phyloP scores from a whole-genome alignment of 1,139 yeast species.

The Taiozyma sp. region DNA sequence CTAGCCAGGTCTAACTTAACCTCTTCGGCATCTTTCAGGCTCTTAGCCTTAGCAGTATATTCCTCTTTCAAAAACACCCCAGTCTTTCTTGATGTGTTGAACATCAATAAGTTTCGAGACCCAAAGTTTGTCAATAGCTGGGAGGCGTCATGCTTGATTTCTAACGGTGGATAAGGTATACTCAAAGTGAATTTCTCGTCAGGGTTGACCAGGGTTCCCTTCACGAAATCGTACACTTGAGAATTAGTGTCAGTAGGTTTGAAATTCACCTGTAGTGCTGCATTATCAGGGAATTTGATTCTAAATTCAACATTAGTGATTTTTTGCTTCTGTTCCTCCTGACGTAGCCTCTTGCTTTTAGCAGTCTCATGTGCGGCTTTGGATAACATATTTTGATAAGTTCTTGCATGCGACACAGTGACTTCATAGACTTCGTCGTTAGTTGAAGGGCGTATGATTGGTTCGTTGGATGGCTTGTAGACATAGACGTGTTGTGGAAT shows the following conservation, averaged over 20 bases:
- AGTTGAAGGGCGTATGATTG: slow-evolving; percentile 7
- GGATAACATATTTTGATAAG: slow-evolving; percentile 44
- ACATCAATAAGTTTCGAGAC: slow-evolving; percentile 30
- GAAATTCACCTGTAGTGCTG: slow-evolving; percentile 44
- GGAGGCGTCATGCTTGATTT: slow-evolving; percentile 23
- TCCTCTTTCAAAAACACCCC: slow-evolving; percentile 28
- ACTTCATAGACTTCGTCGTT: slow-evolving; percentile 36
- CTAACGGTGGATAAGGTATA: slow-evolving; percentile 38
- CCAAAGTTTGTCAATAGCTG: slow-evolving; percentile 24
- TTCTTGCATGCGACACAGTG: slow-evolving; percentile 49
- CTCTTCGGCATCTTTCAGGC: slow-evolving; percentile 34
- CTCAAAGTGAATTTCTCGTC: slow-evolving; percentile 33
- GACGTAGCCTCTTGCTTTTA: slow-evolving; percentile 22
- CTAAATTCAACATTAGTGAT: slow-evolving; percentile 35
- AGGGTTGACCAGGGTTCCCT: slow-evolving; percentile 18
- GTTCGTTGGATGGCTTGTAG: slow-evolving; percentile 14
- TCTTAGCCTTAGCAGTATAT: slow-evolving; percentile 29
- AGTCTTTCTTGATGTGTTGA: slow-evolving; percentile 16
- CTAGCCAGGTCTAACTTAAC: slow-evolving; percentile 34
- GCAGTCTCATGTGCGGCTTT: slow-evolving; percentile 34
- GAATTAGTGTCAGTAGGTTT: slow-evolving; percentile 31
- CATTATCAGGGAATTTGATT: slow-evolving; percentile 50
- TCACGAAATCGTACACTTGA: slow-evolving; percentile 39
- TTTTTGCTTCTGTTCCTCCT: slow-evolving; percentile 9
- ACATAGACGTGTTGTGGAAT: slow-evolving; percentile 20